Percentiles rank a stretch among this genome's conserved stretches.
These are phyloP conservation scores for Phlyctochytrium arcticum DNA, from an alignment of 192 early-diverging fungal genomes.

Conservation along the genomic window DNA sequence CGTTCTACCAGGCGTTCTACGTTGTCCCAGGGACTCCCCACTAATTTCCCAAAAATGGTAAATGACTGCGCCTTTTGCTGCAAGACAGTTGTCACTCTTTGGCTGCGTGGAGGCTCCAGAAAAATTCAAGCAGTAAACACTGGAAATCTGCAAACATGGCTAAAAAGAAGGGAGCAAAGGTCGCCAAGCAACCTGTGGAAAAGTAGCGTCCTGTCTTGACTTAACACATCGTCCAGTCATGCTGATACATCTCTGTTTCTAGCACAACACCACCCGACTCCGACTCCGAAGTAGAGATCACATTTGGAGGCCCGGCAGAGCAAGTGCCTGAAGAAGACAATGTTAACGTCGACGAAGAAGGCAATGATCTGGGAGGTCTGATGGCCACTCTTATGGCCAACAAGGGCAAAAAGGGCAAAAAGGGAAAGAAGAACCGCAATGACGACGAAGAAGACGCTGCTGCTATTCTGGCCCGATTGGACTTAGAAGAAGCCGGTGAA, in stretches of 20 bases:
- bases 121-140: too few relatives aligned
- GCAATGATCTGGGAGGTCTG: slow-evolving; percentile 67
- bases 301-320: slow-evolving; percentile 10
- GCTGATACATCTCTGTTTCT: neutral
- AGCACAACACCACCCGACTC: neutral
- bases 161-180: slow-evolving; percentile 21
- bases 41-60: too few relatives aligned
- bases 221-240: neutral
- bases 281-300: slow-evolving; percentile 23
- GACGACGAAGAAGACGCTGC: slow-evolving; percentile 49
- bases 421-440: slow-evolving; percentile 33
- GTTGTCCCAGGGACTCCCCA: too few relatives aligned
- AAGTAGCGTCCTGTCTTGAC: neutral
- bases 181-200: neutral
- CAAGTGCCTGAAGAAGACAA: slow-evolving; percentile 2
- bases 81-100: too few relatives aligned
- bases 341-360: slow-evolving; percentile 46
- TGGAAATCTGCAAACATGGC: slow-evolving; percentile 20
- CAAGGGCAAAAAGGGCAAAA: slow-evolving; percentile 36
- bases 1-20: too few relatives aligned
- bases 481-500: slow-evolving; percentile 26
- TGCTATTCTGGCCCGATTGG: slow-evolving; percentile 42
- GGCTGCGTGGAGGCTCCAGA: too few relatives aligned
- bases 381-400: slow-evolving; percentile 53
- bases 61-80: too few relatives aligned